Percentiles rank a stretch among this genome's conserved stretches.
Conservation (phyloP, 2,329 filamentous ascomycete species). For the Hypoxylon sp. region DNA sequence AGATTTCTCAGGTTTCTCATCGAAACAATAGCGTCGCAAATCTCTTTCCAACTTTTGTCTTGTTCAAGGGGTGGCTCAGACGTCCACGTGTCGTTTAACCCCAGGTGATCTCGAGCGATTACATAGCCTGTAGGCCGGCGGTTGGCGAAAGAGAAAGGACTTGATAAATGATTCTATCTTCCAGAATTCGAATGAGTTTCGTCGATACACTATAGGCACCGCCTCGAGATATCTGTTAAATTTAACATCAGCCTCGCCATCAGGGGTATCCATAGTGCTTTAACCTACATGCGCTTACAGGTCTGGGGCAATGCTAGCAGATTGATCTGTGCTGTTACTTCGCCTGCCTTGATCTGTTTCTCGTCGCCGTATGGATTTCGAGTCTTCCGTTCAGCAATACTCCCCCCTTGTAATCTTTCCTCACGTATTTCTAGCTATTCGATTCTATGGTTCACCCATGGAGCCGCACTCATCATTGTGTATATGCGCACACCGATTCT, state of each 20-base stretch:
- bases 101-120: slow-evolving; percentile 13
- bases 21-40: slow-evolving; percentile 4
- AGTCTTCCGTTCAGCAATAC: not conserved
- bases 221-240: slow-evolving; percentile 13
- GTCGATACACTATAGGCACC: slow-evolving; percentile 5
- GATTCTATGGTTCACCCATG: not conserved
- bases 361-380: not conserved
- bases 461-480: not conserved
- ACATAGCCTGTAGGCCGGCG: slow-evolving; percentile 1
- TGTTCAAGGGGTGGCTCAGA: not conserved
- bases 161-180: slow-evolving; percentile 23
- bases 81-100: not conserved
- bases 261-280: not conserved
- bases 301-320: slow-evolving; percentile 7
- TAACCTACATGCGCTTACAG: slow-evolving; percentile 19
- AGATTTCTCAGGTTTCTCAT: slow-evolving; percentile 4
- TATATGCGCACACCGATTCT: not conserved
- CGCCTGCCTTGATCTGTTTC: not conserved
- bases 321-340: slow-evolving; percentile 3
- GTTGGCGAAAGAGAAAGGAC: slow-evolving; percentile 8
- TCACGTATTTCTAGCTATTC: not conserved
- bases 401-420: not conserved
- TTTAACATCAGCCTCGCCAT: not conserved
- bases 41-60: slow-evolving; percentile 23
- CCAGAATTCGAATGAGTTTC: slow-evolving; percentile 19